Evolutionary conservation across 2,329 filamentous ascomycete genomes (phyloP), one percentile per base, ranked within the genome.

Genomic region (Aspergillus sp.): DNA sequence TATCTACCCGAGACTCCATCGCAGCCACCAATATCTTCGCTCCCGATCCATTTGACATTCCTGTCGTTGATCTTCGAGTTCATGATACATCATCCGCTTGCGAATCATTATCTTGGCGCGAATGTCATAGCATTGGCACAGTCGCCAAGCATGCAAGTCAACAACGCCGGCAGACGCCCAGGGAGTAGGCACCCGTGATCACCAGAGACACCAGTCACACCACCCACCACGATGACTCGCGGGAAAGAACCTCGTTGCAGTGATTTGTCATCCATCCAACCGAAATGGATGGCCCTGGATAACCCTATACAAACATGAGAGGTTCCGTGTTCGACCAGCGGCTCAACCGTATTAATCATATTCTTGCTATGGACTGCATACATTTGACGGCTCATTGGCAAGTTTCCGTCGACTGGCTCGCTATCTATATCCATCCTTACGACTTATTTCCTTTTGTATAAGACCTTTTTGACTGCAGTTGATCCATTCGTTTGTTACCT

Each of bases 221-320:
- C 35, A 15, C 3, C 14, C 14, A 8, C 4, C 27, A 31, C 14
- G 14, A 37, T 37, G 35, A 37, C 12, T n/a, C 35, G 12, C 14
- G 19, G 12, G 19, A 6, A 24, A 27, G 40, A 19, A 44, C 11
- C 50, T 52, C 31, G 14, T 12, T 27, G 31, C 19, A 33, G 24
- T 4, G 33, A 31, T n/a, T 27, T 35, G 27, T 41, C 52, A 55
- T 51, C 54, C 33, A 50, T 43, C 3, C 43, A 45, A 15, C 82
- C 82, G 84, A 84, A 86, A 86, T 86, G 83, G 86, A 87, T 86
- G 84, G 85, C 83, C 84, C 84, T 86, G 84, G 71, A 53, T 33
- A 54, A 60, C 63, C 61, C 64, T 54, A 58, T 62, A 60, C 62
- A 61, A 57, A 51, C 66, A 64, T n/a, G 63, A 68, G 66, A 67